These are phyloP conservation scores for Aureobasidium lini DNA, from an alignment of 2,329 filamentous ascomycete genomes.

Conservation along the genomic window DNA sequence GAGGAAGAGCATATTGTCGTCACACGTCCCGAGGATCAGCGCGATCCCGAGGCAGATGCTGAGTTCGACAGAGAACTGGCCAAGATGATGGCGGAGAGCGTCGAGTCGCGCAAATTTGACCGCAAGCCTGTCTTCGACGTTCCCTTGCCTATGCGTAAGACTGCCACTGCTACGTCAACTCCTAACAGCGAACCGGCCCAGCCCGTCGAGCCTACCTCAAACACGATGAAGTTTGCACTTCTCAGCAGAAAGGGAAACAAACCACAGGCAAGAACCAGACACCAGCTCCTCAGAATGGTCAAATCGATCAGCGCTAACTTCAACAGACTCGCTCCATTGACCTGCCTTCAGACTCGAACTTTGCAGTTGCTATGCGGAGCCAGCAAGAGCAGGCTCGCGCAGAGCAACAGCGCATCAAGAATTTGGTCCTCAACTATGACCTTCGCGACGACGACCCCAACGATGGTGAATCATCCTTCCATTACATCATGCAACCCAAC, in stretches of 20 bases:
- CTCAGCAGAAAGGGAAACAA: slow-evolving; percentile 94
- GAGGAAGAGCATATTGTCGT: slow-evolving; percentile 86
- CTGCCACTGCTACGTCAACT: slow-evolving; percentile 21
- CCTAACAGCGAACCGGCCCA: slow-evolving; percentile 36
- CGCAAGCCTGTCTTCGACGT: slow-evolving; percentile 92
- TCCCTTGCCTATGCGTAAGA: slow-evolving; percentile 75
- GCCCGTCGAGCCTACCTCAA: slow-evolving; percentile 25
- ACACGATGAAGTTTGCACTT: slow-evolving; percentile 92
- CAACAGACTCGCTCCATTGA: slow-evolving; percentile 80
- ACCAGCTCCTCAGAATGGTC: not conserved
- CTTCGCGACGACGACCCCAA: slow-evolving; percentile 66
- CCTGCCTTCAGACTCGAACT: slow-evolving; percentile 81
- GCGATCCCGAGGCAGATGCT: slow-evolving; percentile 88
- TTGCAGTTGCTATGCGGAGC: slow-evolving; percentile 91
- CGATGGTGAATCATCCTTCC: slow-evolving; percentile 54
- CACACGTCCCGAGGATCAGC: slow-evolving; percentile 78
- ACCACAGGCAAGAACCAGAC: slow-evolving; percentile 60
- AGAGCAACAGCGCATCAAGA: slow-evolving; percentile 98
- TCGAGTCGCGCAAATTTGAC: slow-evolving; percentile 93
- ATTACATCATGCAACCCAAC: slow-evolving; percentile 38
- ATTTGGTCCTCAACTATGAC: slow-evolving; percentile 92
- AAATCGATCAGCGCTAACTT: slow-evolving; percentile 12
- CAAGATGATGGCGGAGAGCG: slow-evolving; percentile 95
- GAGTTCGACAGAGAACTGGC: slow-evolving; percentile 98
- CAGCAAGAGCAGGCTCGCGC: slow-evolving; percentile 93